A percentile compares a stretch with the other conserved stretches of the same genome.
Conservation (phyloP, 305 asterid species). For the Euphrasia arctica region DNA sequence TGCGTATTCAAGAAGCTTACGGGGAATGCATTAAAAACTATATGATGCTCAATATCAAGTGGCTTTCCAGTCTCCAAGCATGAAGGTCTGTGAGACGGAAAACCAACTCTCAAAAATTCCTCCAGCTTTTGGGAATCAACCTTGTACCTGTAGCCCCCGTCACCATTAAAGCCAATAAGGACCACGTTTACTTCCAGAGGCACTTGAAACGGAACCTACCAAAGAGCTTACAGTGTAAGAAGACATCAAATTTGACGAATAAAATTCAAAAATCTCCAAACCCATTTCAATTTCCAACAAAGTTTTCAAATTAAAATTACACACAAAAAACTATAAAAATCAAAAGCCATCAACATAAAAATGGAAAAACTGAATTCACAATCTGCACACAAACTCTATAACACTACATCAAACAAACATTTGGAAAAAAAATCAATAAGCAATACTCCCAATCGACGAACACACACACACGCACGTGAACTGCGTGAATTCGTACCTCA, state of each 20-base stretch:
- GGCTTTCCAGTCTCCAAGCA: slow-evolving; percentile 95
- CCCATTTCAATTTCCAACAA: slow-evolving; percentile 7
- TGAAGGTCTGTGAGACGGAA: slow-evolving; percentile 88
- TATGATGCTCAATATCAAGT: slow-evolving; percentile 92
- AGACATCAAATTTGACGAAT: background rate
- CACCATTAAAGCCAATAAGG: slow-evolving; percentile 86
- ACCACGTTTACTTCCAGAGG: slow-evolving; percentile 97
- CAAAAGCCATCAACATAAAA: background rate
- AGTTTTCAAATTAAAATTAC: background rate
- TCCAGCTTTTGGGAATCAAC: slow-evolving; percentile 82
- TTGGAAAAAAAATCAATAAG: background rate
- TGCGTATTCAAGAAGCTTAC: slow-evolving; percentile 44
- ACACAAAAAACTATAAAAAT: background rate
- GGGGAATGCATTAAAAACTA: slow-evolving; percentile 77
- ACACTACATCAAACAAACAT: background rate
- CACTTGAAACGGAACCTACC: slow-evolving; percentile 98
- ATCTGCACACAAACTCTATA: background rate
- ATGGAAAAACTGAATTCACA: background rate
- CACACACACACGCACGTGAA: slow-evolving; percentile 1
- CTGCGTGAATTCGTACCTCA: slow-evolving; percentile 50
- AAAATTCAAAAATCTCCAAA: slow-evolving; percentile 4
- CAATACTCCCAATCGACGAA: background rate
- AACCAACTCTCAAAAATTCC: slow-evolving; percentile 81
- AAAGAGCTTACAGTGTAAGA: slow-evolving; percentile 22
- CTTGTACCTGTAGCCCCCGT: slow-evolving; percentile 86